phyloP scores from a whole-genome alignment of 1,284 basidiomycete species.

The Flammula alnicola region DNA sequence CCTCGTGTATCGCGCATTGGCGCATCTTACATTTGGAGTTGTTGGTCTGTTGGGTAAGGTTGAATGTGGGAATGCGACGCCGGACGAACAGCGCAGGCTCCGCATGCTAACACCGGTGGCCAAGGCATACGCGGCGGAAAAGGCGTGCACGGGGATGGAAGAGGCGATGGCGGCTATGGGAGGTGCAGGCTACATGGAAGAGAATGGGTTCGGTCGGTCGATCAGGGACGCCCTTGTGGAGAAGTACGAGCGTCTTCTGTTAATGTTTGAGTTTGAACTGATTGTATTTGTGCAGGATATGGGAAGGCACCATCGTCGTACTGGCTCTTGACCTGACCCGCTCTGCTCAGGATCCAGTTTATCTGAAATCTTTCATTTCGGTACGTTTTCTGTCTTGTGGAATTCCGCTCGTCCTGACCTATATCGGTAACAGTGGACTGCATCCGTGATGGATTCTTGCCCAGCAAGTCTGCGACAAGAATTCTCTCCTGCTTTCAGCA shows the following conservation, averaged over 20 bases:
- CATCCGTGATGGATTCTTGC: constrained; percentile 45
- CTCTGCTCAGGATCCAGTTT: constrained; percentile 44
- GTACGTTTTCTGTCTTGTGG: constrained; percentile 28
- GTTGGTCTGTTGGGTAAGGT: constrained; percentile 64
- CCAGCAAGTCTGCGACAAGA: constrained; percentile 35
- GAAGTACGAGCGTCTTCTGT: constrained; percentile 40
- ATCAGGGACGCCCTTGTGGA: constrained; percentile 72
- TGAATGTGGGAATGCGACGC: constrained; percentile 56
- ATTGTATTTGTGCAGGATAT: constrained; percentile 51
- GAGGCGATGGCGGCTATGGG: constrained; percentile 79
- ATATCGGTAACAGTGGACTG: constrained; percentile 55
- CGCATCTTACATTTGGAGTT: constrained; percentile 65
- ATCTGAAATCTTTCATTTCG: constrained; percentile 34
- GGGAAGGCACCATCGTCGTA: constrained; percentile 79
- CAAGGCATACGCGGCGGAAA: constrained; percentile 76
- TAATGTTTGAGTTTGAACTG: constrained; percentile 3
- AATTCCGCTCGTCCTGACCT: neutral
- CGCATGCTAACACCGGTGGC: constrained; percentile 72
- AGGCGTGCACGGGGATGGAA: constrained; percentile 65
- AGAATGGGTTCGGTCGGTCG: constrained; percentile 65
- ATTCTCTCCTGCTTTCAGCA: constrained; percentile 32
- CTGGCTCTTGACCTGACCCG: constrained; percentile 71
- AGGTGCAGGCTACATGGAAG: constrained; percentile 85
- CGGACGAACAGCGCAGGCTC: constrained; percentile 55
- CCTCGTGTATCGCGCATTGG: constrained; percentile 66